phyloP scores from a whole-genome alignment of 805 yeast species.

The Saccharomycopsis selenospora region DNA sequence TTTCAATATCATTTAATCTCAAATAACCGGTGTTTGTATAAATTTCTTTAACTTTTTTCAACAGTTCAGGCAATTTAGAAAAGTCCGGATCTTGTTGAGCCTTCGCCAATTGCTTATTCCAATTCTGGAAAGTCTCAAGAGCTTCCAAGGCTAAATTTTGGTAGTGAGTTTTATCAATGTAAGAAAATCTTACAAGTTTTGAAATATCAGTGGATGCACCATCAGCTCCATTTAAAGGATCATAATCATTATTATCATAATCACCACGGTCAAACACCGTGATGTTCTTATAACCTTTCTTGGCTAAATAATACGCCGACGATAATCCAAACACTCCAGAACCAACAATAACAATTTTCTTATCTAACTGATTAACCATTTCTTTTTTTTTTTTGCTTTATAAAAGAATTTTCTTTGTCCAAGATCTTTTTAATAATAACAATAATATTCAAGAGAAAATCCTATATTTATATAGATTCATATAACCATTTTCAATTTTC shows the following conservation, averaged over 20 bases:
- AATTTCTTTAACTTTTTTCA: not conserved
- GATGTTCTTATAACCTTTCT: constrained; percentile 32
- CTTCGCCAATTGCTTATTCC: not conserved
- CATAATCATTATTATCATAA: constrained; percentile 26
- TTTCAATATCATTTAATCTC: constrained; percentile 12
- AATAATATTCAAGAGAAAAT: too few relatives aligned
- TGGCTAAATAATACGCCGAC: constrained; percentile 37
- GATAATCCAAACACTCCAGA: constrained; percentile 51
- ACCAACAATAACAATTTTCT: constrained; percentile 39
- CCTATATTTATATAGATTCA: too few relatives aligned
- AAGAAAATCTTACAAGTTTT: constrained; percentile 34
- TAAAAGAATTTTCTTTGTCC: too few relatives aligned
- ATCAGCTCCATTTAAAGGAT: constrained; percentile 33
- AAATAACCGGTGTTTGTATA: constrained; percentile 8
- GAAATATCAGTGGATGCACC: constrained; percentile 36
- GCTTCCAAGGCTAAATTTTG: constrained; percentile 25
- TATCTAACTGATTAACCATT: too few relatives aligned
- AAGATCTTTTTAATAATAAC: too few relatives aligned
- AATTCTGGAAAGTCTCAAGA: constrained; percentile 3
- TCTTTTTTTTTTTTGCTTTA: too few relatives aligned
- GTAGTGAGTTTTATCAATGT: constrained; percentile 33
- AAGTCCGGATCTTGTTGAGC: not conserved
- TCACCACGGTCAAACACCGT: constrained; percentile 34
- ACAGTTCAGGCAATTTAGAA: not conserved
- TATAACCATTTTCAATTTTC: too few relatives aligned